Evolutionary conservation across 495 filamentous ascomycete genomes (phyloP).

Genomic region (Hyaloscypha finlandica): DNA sequence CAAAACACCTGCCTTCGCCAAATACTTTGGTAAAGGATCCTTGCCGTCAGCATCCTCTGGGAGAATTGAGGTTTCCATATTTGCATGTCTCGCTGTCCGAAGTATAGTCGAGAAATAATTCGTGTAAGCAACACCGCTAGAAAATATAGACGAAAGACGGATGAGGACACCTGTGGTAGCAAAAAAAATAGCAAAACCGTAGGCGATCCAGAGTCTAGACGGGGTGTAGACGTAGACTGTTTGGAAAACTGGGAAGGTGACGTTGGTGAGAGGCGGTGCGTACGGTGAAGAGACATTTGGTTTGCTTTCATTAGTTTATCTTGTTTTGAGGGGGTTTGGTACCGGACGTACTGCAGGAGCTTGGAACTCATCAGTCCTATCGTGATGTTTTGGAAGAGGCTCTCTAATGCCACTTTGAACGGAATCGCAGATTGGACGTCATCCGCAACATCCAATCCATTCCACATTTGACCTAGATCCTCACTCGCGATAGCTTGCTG

Average conservation of each 20-base stretch:
- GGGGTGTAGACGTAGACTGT: not conserved
- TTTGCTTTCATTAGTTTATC: not conserved
- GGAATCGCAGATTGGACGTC: not conserved
- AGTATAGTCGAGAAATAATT: not conserved
- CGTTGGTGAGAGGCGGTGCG: not conserved
- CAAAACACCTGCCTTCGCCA: not conserved
- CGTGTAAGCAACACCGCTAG: not conserved
- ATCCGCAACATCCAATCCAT: not conserved
- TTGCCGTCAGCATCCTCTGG: not conserved
- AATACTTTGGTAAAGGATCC: not conserved
- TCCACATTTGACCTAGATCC: not conserved
- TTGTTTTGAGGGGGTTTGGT: not conserved
- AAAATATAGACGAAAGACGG: not conserved
- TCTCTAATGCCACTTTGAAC: not conserved
- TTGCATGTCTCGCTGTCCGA: not conserved
- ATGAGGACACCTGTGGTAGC: not conserved
- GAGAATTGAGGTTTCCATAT: not conserved
- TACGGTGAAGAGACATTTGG: conserved; percentile 1
- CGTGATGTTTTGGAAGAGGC: not conserved
- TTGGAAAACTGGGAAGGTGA: not conserved
- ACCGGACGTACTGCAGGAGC: not conserved
- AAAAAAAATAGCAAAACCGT: conserved; percentile 49
- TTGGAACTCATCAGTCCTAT: not conserved
- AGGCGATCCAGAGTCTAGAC: not conserved
- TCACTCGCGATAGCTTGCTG: not conserved